Evolutionary conservation across 352 stramenopile species (phyloP), one percentile per base, ranked within the genome.

Genomic region (Pythium apleroticum): DNA sequence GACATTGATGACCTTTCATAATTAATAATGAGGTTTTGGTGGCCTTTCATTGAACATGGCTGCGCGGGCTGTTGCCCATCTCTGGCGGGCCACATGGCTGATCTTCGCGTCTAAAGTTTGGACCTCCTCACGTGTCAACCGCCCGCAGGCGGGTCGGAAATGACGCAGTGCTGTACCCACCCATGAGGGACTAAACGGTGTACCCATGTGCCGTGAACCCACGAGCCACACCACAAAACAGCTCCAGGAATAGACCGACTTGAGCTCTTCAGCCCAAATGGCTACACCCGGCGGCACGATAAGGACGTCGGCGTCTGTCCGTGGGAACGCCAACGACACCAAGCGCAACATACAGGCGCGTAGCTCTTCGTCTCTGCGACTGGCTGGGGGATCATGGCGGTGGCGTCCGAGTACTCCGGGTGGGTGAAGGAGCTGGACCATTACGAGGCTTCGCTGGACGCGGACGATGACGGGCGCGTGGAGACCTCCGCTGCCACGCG

Each of bases 391-490:
- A 57, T 11, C 27, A 65, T 62, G 56, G 57, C 57, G 30, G 52
- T 68, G 37, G 73, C 78, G 43, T 64, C 77, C 10, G 59, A 86
- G 25, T 86, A 79, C 60, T 73, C 77, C 0, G 67, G 67, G 12
- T 89, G 80, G 80, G 80, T 86, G 49, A 71, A 75, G 24, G 80
- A 89, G 63, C 76, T 89, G 20, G 74, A 89, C 56, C 66, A 73
- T 28, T 86, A 84, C 57, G 74, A 86, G 66, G 70, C 63, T 0
- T 67, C 62, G 22, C 19, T 54, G n/a, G 52, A 30, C 15, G 30
- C 60, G 20, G 59, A 70, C 19, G 63, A 75, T 35, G 66, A 72
- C 46, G 74, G 81, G 30, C 73, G 76, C 12, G 39, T 77, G 5
- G 73, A 83, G 60, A 37, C 28, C 19, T 28, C 31, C 27, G 20